Conservation (phyloP, 75 land plant species). For the Cunninghamia lanceolata region DNA sequence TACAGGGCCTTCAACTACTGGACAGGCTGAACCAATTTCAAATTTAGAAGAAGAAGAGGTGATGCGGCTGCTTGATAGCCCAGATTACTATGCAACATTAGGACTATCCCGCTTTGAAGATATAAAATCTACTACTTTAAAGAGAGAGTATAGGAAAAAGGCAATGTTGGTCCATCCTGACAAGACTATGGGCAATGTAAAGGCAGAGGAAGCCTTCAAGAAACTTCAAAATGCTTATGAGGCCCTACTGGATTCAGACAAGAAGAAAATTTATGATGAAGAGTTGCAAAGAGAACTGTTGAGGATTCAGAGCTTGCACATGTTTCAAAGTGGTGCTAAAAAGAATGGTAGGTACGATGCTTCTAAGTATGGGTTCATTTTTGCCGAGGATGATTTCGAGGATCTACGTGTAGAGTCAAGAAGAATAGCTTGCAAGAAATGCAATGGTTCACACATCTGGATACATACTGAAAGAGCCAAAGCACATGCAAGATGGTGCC, state of each 20-base stretch:
- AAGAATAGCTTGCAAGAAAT: too few species aligned
- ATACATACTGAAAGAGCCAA: too few species aligned
- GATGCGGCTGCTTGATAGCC: conserved; percentile 66
- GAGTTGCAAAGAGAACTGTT: conserved; percentile 78
- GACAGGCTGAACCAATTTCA: conserved; percentile 46
- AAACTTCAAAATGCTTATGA: conserved; percentile 98
- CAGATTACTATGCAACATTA: conserved; percentile 86
- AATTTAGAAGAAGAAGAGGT: conserved; percentile 89
- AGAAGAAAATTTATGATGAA: conserved; percentile 85
- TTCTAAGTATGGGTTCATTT: too few species aligned
- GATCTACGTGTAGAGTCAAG: too few species aligned
- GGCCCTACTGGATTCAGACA: conserved; percentile 78
- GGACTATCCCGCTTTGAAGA: conserved; percentile 71
- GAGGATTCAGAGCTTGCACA: conserved; percentile 54
- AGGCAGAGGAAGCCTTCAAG: conserved; percentile 96
- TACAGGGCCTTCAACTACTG: conserved; percentile 73
- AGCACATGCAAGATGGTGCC: too few species aligned
- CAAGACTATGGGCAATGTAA: conserved; percentile 91
- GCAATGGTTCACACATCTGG: too few species aligned
- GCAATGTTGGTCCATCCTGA: conserved; percentile 99
- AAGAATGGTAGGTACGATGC: too few species aligned
- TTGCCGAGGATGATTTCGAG: too few species aligned
- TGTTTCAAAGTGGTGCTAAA: conserved; percentile 47
- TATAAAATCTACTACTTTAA: conserved; percentile 64
- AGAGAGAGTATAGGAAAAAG: conserved; percentile 91